These are phyloP conservation scores for Phoma herbarum DNA, from an alignment of 2,329 filamentous ascomycete species.

Conservation along the genomic window DNA sequence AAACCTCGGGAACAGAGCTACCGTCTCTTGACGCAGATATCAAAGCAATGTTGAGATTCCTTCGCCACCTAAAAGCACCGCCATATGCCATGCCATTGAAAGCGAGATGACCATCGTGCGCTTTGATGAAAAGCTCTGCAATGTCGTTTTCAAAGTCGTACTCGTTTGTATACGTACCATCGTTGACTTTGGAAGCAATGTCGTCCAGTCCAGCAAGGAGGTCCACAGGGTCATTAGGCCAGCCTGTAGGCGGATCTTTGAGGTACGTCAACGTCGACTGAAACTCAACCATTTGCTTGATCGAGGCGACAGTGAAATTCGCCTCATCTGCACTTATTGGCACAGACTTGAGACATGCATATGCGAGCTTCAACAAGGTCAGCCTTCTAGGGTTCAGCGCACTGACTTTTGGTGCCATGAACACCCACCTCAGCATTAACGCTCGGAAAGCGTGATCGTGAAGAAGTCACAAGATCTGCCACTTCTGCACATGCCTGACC, in stretches of 20 bases:
- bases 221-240: slow-evolving; percentile 51
- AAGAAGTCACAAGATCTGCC: slow-evolving; percentile 26
- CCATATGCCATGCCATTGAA: slow-evolving; percentile 49
- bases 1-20: slow-evolving; percentile 41
- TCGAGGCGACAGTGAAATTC: slow-evolving; percentile 37
- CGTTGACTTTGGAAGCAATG: slow-evolving; percentile 44
- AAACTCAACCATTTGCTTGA: slow-evolving; percentile 51
- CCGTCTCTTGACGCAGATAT: slow-evolving; percentile 47
- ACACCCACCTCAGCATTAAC: slow-evolving; percentile 43
- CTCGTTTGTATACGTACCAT: slow-evolving; percentile 50
- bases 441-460: slow-evolving; percentile 26
- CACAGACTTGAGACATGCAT: slow-evolving; percentile 50
- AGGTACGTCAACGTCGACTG: slow-evolving; percentile 54
- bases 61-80: slow-evolving; percentile 47
- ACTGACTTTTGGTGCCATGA: neutral
- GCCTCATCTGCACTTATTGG: slow-evolving; percentile 43
- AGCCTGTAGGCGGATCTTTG: slow-evolving; percentile 50
- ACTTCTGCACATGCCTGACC: slow-evolving; percentile 42
- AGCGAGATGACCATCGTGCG: slow-evolving; percentile 49
- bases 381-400: neutral
- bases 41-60: slow-evolving; percentile 41
- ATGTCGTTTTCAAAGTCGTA: slow-evolving; percentile 55
- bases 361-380: slow-evolving; percentile 35
- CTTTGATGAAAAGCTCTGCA: slow-evolving; percentile 41
- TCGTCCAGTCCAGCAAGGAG: slow-evolving; percentile 49